Conservation (phyloP, 768 basidiomycete genomes). For the Lentinula lateritia region DNA sequence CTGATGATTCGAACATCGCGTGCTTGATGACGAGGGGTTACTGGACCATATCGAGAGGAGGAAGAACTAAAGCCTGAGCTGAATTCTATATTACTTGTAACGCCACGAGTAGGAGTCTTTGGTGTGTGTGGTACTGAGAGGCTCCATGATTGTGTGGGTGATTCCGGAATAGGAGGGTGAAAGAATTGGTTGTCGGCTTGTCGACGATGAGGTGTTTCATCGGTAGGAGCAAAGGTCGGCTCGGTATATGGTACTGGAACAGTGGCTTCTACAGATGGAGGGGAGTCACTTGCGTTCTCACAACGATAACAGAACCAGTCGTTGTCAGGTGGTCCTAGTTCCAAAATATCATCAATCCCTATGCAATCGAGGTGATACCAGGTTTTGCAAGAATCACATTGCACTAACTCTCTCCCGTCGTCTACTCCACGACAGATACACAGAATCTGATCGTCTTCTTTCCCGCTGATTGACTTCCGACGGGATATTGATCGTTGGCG, state of each 20-base stretch:
- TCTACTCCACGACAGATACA: conserved; percentile 67
- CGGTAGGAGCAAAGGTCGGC: conserved; percentile 67
- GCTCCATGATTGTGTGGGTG: conserved; percentile 3
- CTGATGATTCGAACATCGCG: conserved; percentile 32
- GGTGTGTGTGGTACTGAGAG: conserved; percentile 20
- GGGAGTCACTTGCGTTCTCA: conserved; percentile 35
- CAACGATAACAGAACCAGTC: conserved; percentile 72
- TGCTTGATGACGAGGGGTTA: conserved; percentile 43
- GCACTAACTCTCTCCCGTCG: conserved; percentile 73
- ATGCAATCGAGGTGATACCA: conserved; percentile 85
- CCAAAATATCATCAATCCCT: conserved; percentile 56
- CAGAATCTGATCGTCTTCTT: conserved; percentile 43
- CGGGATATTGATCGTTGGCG: conserved; percentile 16
- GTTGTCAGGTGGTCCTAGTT: conserved; percentile 73
- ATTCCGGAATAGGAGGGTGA: conserved; percentile 26
- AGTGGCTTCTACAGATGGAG: conserved; percentile 29
- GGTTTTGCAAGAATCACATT: conserved; percentile 72
- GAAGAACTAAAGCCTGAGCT: conserved; percentile 23
- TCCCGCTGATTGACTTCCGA: conserved; percentile 24
- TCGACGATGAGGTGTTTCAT: conserved; percentile 41
- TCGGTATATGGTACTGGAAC: conserved; percentile 33
- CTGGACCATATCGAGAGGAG: conserved; percentile 47
- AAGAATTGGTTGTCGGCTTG: conserved; percentile 56
- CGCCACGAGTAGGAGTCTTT: conserved; percentile 42
- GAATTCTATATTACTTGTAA: conserved; percentile 15